phyloP scores from a whole-genome alignment of 2,329 filamentous ascomycete species.

The Ustilaginoidea virens region DNA sequence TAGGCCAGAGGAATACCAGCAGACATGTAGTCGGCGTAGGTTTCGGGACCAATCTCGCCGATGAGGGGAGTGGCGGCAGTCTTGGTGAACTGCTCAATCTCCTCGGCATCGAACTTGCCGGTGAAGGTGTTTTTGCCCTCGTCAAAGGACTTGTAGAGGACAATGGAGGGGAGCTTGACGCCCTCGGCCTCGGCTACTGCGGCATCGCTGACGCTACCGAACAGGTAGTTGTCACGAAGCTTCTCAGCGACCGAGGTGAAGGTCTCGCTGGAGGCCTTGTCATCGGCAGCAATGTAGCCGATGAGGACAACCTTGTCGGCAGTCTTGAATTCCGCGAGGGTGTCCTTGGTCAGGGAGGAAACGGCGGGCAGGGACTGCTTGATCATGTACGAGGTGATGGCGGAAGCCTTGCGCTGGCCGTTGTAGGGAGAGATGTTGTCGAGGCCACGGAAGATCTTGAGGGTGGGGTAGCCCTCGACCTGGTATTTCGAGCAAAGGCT shows the following conservation, averaged over 20 bases:
- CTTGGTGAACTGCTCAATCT: conserved; percentile 72
- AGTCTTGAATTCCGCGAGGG: conserved; percentile 90
- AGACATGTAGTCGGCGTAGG: conserved; percentile 89
- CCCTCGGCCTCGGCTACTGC: conserved; percentile 79
- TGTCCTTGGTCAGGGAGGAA: conserved; percentile 65
- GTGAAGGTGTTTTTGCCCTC: conserved; percentile 82
- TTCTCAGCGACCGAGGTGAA: conserved; percentile 60
- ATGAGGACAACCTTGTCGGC: conserved; percentile 93
- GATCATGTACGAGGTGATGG: conserved; percentile 78
- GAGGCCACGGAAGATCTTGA: conserved; percentile 93
- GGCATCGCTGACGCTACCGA: conserved; percentile 74
- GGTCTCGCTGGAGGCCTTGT: conserved; percentile 76
- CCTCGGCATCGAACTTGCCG: conserved; percentile 63
- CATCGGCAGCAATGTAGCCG: conserved; percentile 66
- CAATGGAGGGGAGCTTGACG: conserved; percentile 70
- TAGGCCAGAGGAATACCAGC: conserved; percentile 87
- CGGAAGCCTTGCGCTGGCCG: conserved; percentile 76
- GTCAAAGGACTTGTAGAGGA: conserved; percentile 96
- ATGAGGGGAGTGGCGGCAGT: conserved; percentile 76
- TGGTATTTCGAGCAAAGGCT: conserved; percentile 82
- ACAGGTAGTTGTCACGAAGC: conserved; percentile 82
- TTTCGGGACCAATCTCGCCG: conserved; percentile 93
- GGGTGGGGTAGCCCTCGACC: conserved; percentile 94
- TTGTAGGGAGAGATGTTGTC: conserved; percentile 72
- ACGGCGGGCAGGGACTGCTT: conserved; percentile 95